Evolutionary conservation across 2,329 filamentous ascomycete species (phyloP), one percentile per base, ranked within the genome.

Genomic region (Ophiostoma ulmi): DNA sequence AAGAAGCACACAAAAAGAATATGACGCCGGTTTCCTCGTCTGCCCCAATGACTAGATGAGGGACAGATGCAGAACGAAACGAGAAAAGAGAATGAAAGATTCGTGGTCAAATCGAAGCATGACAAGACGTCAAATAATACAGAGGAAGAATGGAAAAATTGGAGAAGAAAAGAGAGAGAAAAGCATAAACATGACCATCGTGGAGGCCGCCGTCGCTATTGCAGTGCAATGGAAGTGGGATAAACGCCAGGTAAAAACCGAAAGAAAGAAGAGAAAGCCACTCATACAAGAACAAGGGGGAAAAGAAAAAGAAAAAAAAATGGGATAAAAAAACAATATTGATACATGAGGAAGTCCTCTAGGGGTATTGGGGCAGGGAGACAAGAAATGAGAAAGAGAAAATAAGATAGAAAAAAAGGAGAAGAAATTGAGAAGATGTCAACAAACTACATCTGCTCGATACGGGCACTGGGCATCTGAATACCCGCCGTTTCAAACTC

Each of bases 391-490:
- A 17, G 8, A 64, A 48, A 22, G 20, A 66, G 22, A 14, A 48
- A 35, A 7, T 17, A 65, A 6, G 44, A 41, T 7, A n/a, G 39
- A 58, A 39, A 26, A 26, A 48, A 10, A 26, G 1, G 66, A 39
- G 3, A 31, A 58, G 26, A 67, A 58, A 66, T 17, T 14, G 7
- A 8, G 67, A 36, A 14, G 36, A 52, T 7, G 8, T 39, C 14
- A 35, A 14, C 22, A 41, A 22, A 38, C 17, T 31, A 88, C 79
- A 89, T 80, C 72, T 80, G 84, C 74, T 87, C 85, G 73, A 89
- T 83, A 68, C 87, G 81, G 61, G 82, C 84, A 75, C 85, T 88
- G 13, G 87, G 87, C 78, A 89, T 81, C 77, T 87, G 86, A 79
- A 88, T 83, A 11, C 83, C 81, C 26, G 84, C 81, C 73, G 88